Evolutionary conservation across 2,329 filamentous ascomycete species (phyloP).

Genomic region (Fusarium sp.): DNA sequence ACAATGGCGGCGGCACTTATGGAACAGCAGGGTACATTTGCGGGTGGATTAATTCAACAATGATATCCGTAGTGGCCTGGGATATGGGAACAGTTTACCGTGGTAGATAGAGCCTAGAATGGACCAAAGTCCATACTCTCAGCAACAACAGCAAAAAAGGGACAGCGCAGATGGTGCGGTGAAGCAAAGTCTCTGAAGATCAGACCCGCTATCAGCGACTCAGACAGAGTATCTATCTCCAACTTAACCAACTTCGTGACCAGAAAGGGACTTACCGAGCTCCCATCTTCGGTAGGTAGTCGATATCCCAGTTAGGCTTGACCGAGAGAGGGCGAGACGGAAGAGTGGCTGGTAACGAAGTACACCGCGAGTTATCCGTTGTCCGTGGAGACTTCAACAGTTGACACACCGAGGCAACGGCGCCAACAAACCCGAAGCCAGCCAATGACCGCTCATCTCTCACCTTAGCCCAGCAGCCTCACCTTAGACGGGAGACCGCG

Average conservation of each 20-base stretch:
- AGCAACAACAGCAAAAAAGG: constrained; percentile 8
- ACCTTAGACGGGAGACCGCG: constrained; percentile 24
- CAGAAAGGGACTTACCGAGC: constrained; percentile 27
- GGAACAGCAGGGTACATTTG: constrained; percentile 1
- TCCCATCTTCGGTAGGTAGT: constrained; percentile 13
- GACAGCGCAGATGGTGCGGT: constrained; percentile 20
- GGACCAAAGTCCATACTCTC: neutral
- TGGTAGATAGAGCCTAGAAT: neutral
- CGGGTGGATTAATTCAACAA: constrained; percentile 8
- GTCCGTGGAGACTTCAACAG: constrained; percentile 32
- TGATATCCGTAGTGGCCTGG: neutral
- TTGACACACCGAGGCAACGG: constrained; percentile 43
- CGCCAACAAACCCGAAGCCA: constrained; percentile 18
- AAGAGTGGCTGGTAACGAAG: constrained; percentile 3
- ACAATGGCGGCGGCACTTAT: constrained; percentile 11
- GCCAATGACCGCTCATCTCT: constrained; percentile 19
- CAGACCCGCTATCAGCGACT: constrained; percentile 29
- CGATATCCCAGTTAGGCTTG: constrained; percentile 30
- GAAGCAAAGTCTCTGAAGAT: constrained; percentile 20
- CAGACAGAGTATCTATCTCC: constrained; percentile 10
- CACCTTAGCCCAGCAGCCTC: neutral
- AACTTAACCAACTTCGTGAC: constrained; percentile 27
- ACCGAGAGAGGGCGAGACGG: constrained; percentile 29
- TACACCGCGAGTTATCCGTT: constrained; percentile 39
- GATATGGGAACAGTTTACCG: neutral